Evolutionary conservation across 371 early-diverging fungal genomes (phyloP), one percentile per base, ranked within the genome.

Genomic region (Apophysomyces variabilis): DNA sequence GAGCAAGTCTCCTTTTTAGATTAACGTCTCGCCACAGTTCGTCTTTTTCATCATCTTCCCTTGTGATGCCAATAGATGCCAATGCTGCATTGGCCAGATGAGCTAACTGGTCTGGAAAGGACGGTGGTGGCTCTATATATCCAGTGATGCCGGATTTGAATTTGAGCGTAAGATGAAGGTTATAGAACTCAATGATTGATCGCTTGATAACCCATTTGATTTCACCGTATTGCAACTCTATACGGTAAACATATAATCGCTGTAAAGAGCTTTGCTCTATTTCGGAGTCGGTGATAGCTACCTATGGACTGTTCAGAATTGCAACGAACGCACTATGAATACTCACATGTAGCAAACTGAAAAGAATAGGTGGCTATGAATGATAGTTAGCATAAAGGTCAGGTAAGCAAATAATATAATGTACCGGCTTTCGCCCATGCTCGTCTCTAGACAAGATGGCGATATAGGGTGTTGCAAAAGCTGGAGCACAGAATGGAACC

Each of bases 171-270:
- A 90, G 68, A 70, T 93, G 88, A 37, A 94, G 74, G 37, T 82
- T 78, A 54, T 89, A 74, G 64, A 94, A 91, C 65, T 94, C 94
- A 54, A 83, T 71, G 21, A 89, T 78, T 1, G 85, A 77, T 12
- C 92, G 86, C 35, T 81, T 67, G 35, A 94, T 84, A 11, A 86
- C 80, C 94, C 94, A 94, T 71, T 87, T 87, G 64, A 89, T 77
- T 43, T 90, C 90, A n/a, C 94, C 95, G 67, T 94, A 94, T 64
- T 88, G 84, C 12, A 93, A 71, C 54, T 89, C 89, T 32, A 93
- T 91, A 16, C 90, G 87, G 69, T 88, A 87, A n/a, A 80, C 61
- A 64, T 73, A 75, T 46, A 78, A 73, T 35, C 61, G 61, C 35
- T 69, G 64, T 32, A 60, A 36, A 3, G 69, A 58, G 18, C 61